A percentile compares a stretch with the other conserved stretches of the same genome.
Conservation (phyloP, 2,329 filamentous ascomycete species). For the Leptosphaerulina australis region DNA sequence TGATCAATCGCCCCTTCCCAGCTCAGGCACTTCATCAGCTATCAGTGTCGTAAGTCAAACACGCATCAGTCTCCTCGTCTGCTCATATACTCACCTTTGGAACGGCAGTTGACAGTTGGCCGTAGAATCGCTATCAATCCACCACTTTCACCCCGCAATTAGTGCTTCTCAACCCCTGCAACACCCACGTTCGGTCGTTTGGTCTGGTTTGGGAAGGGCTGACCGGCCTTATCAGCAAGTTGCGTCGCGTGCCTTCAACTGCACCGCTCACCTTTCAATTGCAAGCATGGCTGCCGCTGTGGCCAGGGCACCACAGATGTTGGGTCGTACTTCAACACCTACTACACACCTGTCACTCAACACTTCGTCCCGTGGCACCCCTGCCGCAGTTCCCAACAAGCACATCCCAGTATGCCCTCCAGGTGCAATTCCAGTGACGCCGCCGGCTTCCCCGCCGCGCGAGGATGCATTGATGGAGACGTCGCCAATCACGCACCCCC, state of each 20-base stretch:
- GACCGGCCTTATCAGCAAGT: slow-evolving; percentile 16
- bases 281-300: slow-evolving; percentile 52
- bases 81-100: slow-evolving; percentile 17
- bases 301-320: slow-evolving; percentile 47
- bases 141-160: slow-evolving; percentile 18
- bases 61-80: slow-evolving; percentile 4
- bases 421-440: slow-evolving; percentile 65
- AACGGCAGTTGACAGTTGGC: slow-evolving; percentile 19
- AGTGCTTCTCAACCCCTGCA: slow-evolving; percentile 12
- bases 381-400: slow-evolving; percentile 78
- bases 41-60: slow-evolving; percentile 4
- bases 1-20: slow-evolving; percentile 24
- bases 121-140: slow-evolving; percentile 6
- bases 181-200: slow-evolving; percentile 14
- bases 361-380: slow-evolving; percentile 60
- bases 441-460: slow-evolving; percentile 65
- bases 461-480: slow-evolving; percentile 62
- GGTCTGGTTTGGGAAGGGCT: slow-evolving; percentile 14
- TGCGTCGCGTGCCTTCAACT: slow-evolving; percentile 39
- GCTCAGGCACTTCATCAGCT: not conserved
- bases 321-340: slow-evolving; percentile 50
- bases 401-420: slow-evolving; percentile 89
- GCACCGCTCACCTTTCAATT: slow-evolving; percentile 20
- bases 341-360: slow-evolving; percentile 65
- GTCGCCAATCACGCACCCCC: slow-evolving; percentile 76